Percentiles rank a stretch among this genome's conserved stretches.
These are phyloP conservation scores for Leccinum disarticulatum DNA, from an alignment of 768 basidiomycete genomes.

Conservation along the genomic window DNA sequence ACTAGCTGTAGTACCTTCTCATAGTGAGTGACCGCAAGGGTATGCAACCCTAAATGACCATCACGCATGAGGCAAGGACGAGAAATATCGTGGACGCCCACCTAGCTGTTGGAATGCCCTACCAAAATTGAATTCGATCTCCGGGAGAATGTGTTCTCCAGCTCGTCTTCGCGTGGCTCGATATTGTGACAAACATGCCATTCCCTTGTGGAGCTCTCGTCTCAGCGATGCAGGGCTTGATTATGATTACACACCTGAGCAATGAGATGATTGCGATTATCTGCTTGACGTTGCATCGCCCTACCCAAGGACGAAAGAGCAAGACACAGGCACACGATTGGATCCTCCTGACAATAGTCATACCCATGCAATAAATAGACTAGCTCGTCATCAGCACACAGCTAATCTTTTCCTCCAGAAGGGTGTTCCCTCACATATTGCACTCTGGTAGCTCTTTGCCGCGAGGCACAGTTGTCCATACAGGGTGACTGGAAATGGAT, in stretches of 20 bases:
- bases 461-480: constrained; percentile 86
- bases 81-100: constrained; percentile 33
- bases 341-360: constrained; percentile 80
- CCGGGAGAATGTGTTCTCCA: constrained; percentile 46
- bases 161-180: constrained; percentile 55
- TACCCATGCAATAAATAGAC: constrained; percentile 90
- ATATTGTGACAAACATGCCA: constrained; percentile 85
- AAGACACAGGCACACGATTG: constrained; percentile 79
- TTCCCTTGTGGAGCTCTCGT: constrained; percentile 47
- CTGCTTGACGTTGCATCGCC: constrained; percentile 89
- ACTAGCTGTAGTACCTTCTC: constrained; percentile 68
- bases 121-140: constrained; percentile 93
- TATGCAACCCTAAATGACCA: constrained; percentile 59
- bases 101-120: constrained; percentile 92
- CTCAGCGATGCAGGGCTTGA: background rate
- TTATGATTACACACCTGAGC: constrained; percentile 49
- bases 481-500: constrained; percentile 65
- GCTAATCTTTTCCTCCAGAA: background rate
- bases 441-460: constrained; percentile 86
- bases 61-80: background rate
- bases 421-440: constrained; percentile 65
- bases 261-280: constrained; percentile 88
- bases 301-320: constrained; percentile 85
- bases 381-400: constrained; percentile 30
- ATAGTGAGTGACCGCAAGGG: constrained; percentile 85